Conservation (phyloP, 2,329 filamentous ascomycete species). For the Cordyceps farinosa region DNA sequence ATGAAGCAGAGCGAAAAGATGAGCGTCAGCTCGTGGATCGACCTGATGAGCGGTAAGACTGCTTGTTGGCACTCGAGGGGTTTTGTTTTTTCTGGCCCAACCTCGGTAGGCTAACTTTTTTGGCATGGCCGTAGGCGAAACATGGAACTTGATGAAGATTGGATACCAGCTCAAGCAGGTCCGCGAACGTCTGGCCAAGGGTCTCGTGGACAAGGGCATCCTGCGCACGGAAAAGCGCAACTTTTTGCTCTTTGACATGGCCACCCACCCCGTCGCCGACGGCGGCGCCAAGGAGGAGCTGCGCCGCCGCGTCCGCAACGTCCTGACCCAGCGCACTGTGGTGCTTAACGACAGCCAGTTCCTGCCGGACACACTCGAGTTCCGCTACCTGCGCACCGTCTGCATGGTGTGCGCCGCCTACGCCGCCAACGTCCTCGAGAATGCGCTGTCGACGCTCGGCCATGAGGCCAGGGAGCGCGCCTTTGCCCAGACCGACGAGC, state of each 20-base stretch:
- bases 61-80: neutral
- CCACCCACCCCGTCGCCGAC: conserved; percentile 94
- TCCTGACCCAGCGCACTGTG: conserved; percentile 90
- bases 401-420: conserved; percentile 98
- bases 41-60: conserved; percentile 88
- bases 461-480: conserved; percentile 92
- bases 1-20: conserved; percentile 99
- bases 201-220: conserved; percentile 97
- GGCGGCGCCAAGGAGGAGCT: conserved; percentile 98
- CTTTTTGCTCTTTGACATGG: conserved; percentile 99
- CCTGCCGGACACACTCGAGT: conserved; percentile 90
- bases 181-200: conserved; percentile 93
- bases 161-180: conserved; percentile 99
- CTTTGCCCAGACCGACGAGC: conserved; percentile 94
- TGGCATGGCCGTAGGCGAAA: conserved; percentile 66
- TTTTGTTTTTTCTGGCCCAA: neutral
- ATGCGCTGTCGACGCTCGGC: conserved; percentile 88
- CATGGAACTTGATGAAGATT: conserved; percentile 99
- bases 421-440: conserved; percentile 96
- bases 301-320: conserved; percentile 82
- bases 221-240: conserved; percentile 98
- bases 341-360: conserved; percentile 84
- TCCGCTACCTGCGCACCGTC: conserved; percentile 86
- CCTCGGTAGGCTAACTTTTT: conserved; percentile 20
- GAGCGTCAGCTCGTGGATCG: conserved; percentile 99